Conservation (phyloP, 352 stramenopile species). For the Phytophthora pseudosyringae region DNA sequence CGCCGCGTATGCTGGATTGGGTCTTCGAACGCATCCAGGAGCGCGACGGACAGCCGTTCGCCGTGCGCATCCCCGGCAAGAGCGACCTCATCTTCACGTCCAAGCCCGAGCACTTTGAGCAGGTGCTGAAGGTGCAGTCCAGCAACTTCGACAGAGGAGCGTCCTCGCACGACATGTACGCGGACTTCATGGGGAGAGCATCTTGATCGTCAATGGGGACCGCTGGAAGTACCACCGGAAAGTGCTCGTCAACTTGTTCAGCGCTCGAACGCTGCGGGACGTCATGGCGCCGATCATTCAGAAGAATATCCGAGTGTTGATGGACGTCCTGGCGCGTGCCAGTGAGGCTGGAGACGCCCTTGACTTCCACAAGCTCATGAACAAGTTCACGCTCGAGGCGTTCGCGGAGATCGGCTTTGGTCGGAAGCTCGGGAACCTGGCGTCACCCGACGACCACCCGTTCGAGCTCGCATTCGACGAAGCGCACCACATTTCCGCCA, state of each 20-base stretch:
- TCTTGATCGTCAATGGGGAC: conserved; percentile 62
- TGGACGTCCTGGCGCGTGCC: conserved; percentile 14
- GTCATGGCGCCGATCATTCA: conserved; percentile 30
- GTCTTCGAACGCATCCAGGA: conserved; percentile 1
- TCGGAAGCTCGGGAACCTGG: conserved; percentile 37
- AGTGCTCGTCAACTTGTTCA: conserved; percentile 83
- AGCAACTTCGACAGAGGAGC: conserved; percentile 69
- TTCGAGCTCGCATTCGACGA: conserved; percentile 37
- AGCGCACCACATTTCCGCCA: conserved; percentile 25
- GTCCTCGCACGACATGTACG: conserved; percentile 37
- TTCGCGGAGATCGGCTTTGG: conserved; percentile 68
- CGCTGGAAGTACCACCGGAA: conserved; percentile 73
- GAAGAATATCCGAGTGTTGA: conserved; percentile 17
- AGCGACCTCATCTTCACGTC: conserved; percentile 23
- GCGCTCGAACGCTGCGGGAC: conserved; percentile 44
- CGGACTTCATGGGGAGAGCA: conserved; percentile 64
- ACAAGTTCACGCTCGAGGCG: conserved; percentile 50
- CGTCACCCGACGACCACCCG: conserved; percentile 26
- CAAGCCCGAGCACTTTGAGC: conserved; percentile 40
- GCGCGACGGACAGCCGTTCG: conserved; percentile 11
- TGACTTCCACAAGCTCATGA: conserved; percentile 27
- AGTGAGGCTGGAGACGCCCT: conserved; percentile 2
- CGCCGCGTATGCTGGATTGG: conserved; percentile 46
- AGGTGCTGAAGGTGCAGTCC: conserved; percentile 60
- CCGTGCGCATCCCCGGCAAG: conserved; percentile 18